phyloP scores from a whole-genome alignment of 1,139 yeast species.

The Nakaseomyces glabratus region DNA sequence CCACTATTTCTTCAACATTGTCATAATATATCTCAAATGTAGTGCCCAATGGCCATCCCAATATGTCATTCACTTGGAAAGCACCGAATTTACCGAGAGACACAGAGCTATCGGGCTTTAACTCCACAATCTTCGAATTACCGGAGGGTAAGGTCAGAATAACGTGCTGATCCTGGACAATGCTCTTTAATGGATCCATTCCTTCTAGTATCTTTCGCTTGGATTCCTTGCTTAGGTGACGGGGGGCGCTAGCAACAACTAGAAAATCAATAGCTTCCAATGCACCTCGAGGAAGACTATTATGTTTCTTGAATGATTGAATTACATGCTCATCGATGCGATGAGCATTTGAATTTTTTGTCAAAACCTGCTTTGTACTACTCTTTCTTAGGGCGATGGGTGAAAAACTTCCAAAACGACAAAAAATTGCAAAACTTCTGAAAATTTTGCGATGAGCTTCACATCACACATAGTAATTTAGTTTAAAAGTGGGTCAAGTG shows the following conservation, averaged over 20 bases:
- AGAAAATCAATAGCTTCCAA: too few relatives aligned
- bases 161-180: slow-evolving; percentile 35
- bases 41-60: slow-evolving; percentile 81
- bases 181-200: slow-evolving; percentile 29
- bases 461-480: background rate
- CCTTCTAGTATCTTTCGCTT: background rate
- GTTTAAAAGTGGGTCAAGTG: too few relatives aligned
- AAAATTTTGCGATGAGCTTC: slow-evolving; percentile 12
- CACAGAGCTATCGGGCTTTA: slow-evolving; percentile 50
- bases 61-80: slow-evolving; percentile 61
- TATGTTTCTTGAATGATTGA: too few relatives aligned
- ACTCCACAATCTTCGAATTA: slow-evolving; percentile 59
- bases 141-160: slow-evolving; percentile 74
- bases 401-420: too few relatives aligned
- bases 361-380: too few relatives aligned
- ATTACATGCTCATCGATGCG: too few relatives aligned
- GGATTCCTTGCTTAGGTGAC: too few relatives aligned
- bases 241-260: too few relatives aligned
- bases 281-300: too few relatives aligned
- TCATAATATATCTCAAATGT: slow-evolving; percentile 75
- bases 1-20: slow-evolving; percentile 17
- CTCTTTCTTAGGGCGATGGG: too few relatives aligned
- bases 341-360: too few relatives aligned
- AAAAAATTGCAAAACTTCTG: too few relatives aligned
- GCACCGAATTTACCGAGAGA: slow-evolving; percentile 87